phyloP scores from a whole-genome alignment of 2,329 filamentous ascomycete genomes.

The Fusarium kyushuense region DNA sequence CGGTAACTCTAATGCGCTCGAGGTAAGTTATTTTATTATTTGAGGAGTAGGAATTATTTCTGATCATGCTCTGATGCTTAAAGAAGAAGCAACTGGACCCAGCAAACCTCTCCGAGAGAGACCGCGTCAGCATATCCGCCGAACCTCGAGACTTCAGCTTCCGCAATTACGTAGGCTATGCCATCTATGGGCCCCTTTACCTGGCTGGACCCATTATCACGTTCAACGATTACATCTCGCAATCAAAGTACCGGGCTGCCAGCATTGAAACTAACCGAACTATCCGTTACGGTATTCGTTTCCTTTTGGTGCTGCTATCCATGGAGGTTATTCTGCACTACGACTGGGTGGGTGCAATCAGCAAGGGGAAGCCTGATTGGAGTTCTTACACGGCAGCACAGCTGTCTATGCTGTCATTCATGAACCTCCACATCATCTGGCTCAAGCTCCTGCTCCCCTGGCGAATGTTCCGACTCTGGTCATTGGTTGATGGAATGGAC shows the following conservation, averaged over 20 bases:
- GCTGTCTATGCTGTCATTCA: conserved; percentile 89
- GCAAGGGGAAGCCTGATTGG: conserved; percentile 84
- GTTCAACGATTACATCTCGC: conserved; percentile 97
- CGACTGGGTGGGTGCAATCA: conserved; percentile 93
- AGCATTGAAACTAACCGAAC: conserved; percentile 79
- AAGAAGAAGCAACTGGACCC: conserved; percentile 99
- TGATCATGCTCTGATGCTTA: conserved; percentile 67
- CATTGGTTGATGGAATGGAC: conserved; percentile 89
- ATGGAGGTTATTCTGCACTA: conserved; percentile 95
- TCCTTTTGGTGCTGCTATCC: conserved; percentile 80
- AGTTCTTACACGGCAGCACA: conserved; percentile 85
- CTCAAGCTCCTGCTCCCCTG: conserved; percentile 95
- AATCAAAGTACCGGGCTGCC: conserved; percentile 78
- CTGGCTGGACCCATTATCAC: conserved; percentile 93
- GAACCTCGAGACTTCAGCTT: conserved; percentile 78
- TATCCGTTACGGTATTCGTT: conserved; percentile 84
- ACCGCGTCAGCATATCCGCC: conserved; percentile 84
- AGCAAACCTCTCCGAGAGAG: conserved; percentile 85
- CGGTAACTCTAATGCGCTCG: conserved; percentile 73
- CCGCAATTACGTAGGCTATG: conserved; percentile 89
- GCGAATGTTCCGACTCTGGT: conserved; percentile 99
- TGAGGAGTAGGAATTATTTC: conserved; percentile 12
- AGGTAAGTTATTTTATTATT: conserved; percentile 72
- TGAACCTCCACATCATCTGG: conserved; percentile 98
- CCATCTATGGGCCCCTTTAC: conserved; percentile 92